Percentiles rank a stretch among this genome's conserved stretches.
Conservation (phyloP, 2,329 filamentous ascomycete genomes). For the Claviceps sp. region DNA sequence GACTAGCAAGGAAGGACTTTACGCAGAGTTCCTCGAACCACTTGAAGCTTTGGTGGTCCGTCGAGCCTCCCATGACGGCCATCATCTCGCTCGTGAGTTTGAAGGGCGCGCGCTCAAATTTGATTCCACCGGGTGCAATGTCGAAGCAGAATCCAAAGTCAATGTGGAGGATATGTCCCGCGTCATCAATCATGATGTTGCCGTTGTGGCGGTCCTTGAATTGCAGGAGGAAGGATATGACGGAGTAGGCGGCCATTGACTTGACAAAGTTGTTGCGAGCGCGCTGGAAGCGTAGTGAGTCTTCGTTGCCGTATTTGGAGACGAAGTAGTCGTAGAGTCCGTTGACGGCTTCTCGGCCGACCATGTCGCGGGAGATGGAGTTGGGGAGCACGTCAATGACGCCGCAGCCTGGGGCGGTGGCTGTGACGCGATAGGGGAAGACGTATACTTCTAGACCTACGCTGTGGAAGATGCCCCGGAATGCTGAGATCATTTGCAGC, state of each 20-base stretch:
- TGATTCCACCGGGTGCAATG: constrained; percentile 90
- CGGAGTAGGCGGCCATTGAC: constrained; percentile 95
- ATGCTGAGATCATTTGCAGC: constrained; percentile 94
- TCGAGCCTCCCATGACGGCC: constrained; percentile 90
- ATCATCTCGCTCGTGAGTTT: constrained; percentile 97
- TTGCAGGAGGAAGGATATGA: constrained; percentile 91
- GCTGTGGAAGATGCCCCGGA: constrained; percentile 90
- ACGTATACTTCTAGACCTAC: constrained; percentile 95
- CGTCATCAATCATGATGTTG: constrained; percentile 99
- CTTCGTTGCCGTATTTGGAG: constrained; percentile 92
- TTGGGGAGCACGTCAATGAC: constrained; percentile 97
- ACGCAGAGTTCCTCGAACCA: constrained; percentile 96
- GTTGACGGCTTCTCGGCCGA: constrained; percentile 94
- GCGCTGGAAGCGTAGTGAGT: constrained; percentile 87
- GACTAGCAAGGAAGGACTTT: constrained; percentile 82
- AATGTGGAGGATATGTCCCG: constrained; percentile 93
- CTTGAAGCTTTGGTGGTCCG: constrained; percentile 74
- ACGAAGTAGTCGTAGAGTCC: constrained; percentile 97
- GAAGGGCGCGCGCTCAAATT: constrained; percentile 95
- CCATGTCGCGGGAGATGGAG: constrained; percentile 96
- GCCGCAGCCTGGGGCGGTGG: constrained; percentile 91
- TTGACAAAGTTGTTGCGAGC: constrained; percentile 97
- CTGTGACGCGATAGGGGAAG: constrained; percentile 92
- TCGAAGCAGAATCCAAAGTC: constrained; percentile 99
- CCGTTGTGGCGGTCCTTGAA: constrained; percentile 99